Percentiles rank a stretch among this genome's conserved stretches.
phyloP scores from a whole-genome alignment of 2,329 filamentous ascomycete genomes.

The Diaporthe nobilis region DNA sequence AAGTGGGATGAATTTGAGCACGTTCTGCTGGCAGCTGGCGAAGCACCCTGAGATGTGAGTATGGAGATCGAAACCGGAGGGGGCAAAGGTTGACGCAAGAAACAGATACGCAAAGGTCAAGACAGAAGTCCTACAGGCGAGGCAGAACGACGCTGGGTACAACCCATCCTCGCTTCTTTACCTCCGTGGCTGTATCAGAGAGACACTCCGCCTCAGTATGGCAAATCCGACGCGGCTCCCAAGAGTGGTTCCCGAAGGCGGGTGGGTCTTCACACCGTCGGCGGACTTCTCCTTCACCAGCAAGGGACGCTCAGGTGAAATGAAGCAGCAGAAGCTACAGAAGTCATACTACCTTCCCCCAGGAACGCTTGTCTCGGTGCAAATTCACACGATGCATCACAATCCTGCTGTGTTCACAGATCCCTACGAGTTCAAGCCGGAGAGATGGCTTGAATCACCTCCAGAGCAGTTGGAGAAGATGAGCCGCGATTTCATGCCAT shows the following conservation, averaged over 20 bases:
- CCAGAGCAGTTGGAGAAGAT: conserved; percentile 35
- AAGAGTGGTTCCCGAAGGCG: conserved; percentile 32
- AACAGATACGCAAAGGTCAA: conserved; percentile 39
- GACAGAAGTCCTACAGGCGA: conserved; percentile 25
- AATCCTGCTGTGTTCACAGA: conserved; percentile 45
- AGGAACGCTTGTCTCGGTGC: conserved; percentile 30
- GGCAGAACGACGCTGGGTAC: not conserved
- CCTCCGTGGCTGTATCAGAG: conserved; percentile 41
- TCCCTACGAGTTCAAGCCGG: conserved; percentile 41
- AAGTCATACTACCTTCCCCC: conserved; percentile 18
- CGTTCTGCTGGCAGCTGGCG: conserved; percentile 60
- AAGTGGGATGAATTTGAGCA: conserved; percentile 65
- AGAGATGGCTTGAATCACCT: conserved; percentile 43
- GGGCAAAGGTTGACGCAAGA: not conserved
- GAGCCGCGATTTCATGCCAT: conserved; percentile 42
- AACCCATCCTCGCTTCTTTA: conserved; percentile 42
- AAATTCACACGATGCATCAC: conserved; percentile 42
- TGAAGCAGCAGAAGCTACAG: not conserved
- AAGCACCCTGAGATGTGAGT: conserved; percentile 57
- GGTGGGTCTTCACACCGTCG: conserved; percentile 22
- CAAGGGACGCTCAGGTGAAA: not conserved
- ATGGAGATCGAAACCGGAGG: not conserved
- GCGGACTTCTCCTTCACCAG: conserved; percentile 24
- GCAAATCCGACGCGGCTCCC: conserved; percentile 42
- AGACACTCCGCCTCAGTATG: conserved; percentile 43